These are phyloP conservation scores for Penicillium ochrochloron DNA, from an alignment of 495 filamentous ascomycete species.

Conservation along the genomic window DNA sequence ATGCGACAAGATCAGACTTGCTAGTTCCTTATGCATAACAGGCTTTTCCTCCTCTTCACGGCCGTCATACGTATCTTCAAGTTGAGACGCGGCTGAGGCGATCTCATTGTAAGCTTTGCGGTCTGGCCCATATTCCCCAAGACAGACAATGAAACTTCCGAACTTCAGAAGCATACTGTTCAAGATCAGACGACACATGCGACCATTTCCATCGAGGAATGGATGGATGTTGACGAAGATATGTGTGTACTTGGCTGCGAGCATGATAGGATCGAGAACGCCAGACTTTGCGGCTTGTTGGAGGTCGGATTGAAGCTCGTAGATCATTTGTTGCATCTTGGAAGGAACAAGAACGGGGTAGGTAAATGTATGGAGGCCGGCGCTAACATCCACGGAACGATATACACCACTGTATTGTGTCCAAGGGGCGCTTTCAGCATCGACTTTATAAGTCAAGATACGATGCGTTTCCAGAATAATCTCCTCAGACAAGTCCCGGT, in stretches of 20 bases:
- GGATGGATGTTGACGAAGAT: background rate
- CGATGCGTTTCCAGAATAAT: constrained; percentile 38
- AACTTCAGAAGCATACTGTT: background rate
- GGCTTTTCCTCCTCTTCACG: background rate
- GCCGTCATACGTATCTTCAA: background rate
- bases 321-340: background rate
- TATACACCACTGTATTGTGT: background rate
- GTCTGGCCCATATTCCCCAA: background rate
- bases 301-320: background rate
- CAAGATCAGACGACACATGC: background rate
- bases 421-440: background rate
- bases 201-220: background rate
- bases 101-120: background rate
- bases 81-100: background rate
- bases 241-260: background rate
- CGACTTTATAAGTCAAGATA: constrained; percentile 27
- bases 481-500: constrained; percentile 30
- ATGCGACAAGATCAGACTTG: background rate
- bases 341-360: too few species aligned
- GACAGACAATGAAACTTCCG: background rate
- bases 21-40: background rate
- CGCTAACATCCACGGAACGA: background rate
- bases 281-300: background rate
- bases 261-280: background rate
- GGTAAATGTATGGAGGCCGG: background rate